Evolutionary conservation across 805 yeast genomes (phyloP).

Genomic region (Starmera dryadoides): DNA sequence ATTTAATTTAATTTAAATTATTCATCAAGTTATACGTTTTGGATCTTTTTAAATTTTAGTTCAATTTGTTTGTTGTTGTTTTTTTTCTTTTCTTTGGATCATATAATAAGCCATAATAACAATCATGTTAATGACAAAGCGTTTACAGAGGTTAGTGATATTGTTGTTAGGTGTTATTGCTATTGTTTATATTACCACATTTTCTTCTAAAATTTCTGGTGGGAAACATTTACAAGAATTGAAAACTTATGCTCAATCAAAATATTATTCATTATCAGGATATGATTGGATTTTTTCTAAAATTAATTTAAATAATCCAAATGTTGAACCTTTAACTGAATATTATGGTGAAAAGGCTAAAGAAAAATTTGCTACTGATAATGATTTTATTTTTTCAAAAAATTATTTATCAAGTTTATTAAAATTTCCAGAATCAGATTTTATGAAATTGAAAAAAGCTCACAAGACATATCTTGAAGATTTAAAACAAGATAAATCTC

Average conservation of each 20-base stretch:
- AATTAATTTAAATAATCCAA: conserved; percentile 28
- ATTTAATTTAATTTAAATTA: no score
- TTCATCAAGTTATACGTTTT: no score
- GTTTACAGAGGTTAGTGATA: neutral
- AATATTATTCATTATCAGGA: conserved; percentile 4
- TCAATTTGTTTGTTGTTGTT: no score
- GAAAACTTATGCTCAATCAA: neutral
- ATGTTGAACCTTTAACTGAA: conserved; percentile 32
- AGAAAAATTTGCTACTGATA: conserved; percentile 34
- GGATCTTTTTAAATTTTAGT: no score
- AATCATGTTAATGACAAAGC: neutral
- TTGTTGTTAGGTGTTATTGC: neutral
- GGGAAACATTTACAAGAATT: neutral
- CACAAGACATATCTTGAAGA: conserved; percentile 29
- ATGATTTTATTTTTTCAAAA: conserved; percentile 35
- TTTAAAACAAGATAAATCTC: conserved; percentile 30
- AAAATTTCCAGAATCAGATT: conserved; percentile 28
- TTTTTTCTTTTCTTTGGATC: no score
- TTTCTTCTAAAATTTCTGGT: neutral
- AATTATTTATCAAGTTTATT: conserved; percentile 38
- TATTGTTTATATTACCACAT: neutral
- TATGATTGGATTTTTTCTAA: conserved; percentile 16
- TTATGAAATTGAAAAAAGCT: conserved; percentile 26
- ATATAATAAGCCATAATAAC: no score
- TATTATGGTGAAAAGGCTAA: conserved; percentile 35